Base-by-base conservation (phyloP, 768 basidiomycete genomes). In the Rossbeevera mucosa region DNA sequence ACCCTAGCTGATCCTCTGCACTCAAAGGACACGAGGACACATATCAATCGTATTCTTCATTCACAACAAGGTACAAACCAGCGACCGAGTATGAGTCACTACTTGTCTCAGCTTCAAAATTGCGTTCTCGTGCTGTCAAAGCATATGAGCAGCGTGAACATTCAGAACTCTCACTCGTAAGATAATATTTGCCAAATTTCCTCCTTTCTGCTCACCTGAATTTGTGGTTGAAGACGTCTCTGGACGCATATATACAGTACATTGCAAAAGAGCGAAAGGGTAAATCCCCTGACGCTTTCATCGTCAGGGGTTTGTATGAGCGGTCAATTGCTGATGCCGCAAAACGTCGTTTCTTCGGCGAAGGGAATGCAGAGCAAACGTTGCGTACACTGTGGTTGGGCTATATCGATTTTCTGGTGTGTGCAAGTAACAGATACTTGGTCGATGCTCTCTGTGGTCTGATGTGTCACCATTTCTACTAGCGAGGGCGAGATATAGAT, bases 1-100 rank as follows among this genome's bases (percentile, higher is more conserved):
- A 2, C 5, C 24, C 26, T 26, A 7, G 28, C 52, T 59, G 12
- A 61, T 40, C 12, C 3, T 24, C 33, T n/a, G 12, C 24, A 3
- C 42, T 33, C 24, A n/a, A 60, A 94, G 91, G 81, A 53, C 78
- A 85, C 50, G 90, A 91, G 36, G 81, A 88, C 13, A 94, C 93
- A 0, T 85, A 85, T 51, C 85, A 91, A 60, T 76, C 81, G 2
- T 98, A 95, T 66, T 96, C 94, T 0, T 80, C 85, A 0, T 96
- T 97, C 71, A 91, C 91, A 14, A 91, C 92, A 1, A 79, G 80
- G 50, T 79, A 88, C 67, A 81, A 84, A 59, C 80, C 87, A 13
- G 74, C 84, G 0, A 71, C 77, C n/a, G 78, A 86, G 40, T 98
- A 98, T 64, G 93, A 95, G 62, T 59, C 73, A 0, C 70, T 85